Evolutionary conservation across 208 protist genomes (phyloP), one percentile per base, ranked within the genome.

Genomic region (Leishmania lainsoni): DNA sequence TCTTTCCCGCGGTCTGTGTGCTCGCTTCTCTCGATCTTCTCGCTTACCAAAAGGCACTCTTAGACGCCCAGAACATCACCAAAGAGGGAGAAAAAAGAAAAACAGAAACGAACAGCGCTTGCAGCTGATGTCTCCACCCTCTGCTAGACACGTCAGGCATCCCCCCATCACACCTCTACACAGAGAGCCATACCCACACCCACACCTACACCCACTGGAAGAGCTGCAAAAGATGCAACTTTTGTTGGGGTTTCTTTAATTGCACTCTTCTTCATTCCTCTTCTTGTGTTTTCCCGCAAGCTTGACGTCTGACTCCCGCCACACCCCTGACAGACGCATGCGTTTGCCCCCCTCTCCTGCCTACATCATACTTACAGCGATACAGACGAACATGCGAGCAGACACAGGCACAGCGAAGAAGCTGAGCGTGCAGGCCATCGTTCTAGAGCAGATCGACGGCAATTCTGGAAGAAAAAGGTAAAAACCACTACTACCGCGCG

Each of bases 401-500:
- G 8, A 29, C 66, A 49, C 39, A 22, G 5, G 26, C 65, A 48
- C 65, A 65, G n/a, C 10, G 42, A 35, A 39, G 12, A 68, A 68
- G 29, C 10, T 20, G 8, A 22, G 61, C 14, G 29, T 68, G 29
- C 14, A 20, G 22, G 10, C 29, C 61, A 66, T 66, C 14, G 16
- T 39, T 39, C 12, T 3, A 83, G 70, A 65, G 63, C 58, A 49
- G 42, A 29, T 22, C 16, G 45, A 54, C 61, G 12, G 61, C 29
- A n/a, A 79, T 29, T 61, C 49, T 48, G 35, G 69, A 78, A 70
- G 54, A 45, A 26, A 32, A 42, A 63, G n/a, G 72, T 45, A 45
- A 45, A 45, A 45, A 45, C 4, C 61, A 39, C 5, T 12, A 42
- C 3, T 6, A 66, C 0, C 58, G 39, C 29, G 3, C 61, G 16